Conservation (phyloP, 805 yeast genomes). For the Cyberlindnera suaveolens region DNA sequence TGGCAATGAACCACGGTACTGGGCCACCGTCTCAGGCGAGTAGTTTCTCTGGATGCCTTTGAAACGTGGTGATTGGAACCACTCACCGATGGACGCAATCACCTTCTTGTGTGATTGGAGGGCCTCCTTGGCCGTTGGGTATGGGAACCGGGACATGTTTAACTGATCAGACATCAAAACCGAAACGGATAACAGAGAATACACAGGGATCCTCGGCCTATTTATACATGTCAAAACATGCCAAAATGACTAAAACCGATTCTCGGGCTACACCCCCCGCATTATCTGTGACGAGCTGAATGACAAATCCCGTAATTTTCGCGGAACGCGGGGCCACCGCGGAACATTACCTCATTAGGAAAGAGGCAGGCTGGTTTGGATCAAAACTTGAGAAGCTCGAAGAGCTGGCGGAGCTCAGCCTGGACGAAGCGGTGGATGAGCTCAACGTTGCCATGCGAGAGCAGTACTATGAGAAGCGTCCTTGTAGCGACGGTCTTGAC, state of each 20-base stretch:
- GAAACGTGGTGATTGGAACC: constrained; percentile 47
- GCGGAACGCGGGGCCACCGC: background rate
- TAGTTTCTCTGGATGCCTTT: constrained; percentile 45
- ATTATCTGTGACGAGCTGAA: no score
- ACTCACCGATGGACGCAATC: constrained; percentile 32
- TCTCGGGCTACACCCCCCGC: no score
- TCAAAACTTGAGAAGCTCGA: no score
- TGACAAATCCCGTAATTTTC: background rate
- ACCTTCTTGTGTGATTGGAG: constrained; percentile 21
- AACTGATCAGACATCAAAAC: no score
- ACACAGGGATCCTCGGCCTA: no score
- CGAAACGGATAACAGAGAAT: no score
- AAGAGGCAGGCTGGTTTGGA: no score
- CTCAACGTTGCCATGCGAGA: constrained; percentile 7
- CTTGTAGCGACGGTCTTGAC: constrained; percentile 13
- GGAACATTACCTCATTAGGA: no score
- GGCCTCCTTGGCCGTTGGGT: constrained; percentile 15
- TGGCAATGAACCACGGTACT: constrained; percentile 44
- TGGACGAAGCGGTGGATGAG: no score
- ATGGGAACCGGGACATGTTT: constrained; percentile 17
- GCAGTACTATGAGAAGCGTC: constrained; percentile 6
- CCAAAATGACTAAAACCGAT: no score
- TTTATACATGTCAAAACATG: no score
- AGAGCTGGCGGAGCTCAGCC: no score
- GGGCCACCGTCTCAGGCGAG: constrained; percentile 44